A percentile compares a stretch with the other conserved stretches of the same genome.
These are phyloP conservation scores for Dimocarpus longan DNA, from an alignment of 345 rosid genomes.

Conservation along the genomic window DNA sequence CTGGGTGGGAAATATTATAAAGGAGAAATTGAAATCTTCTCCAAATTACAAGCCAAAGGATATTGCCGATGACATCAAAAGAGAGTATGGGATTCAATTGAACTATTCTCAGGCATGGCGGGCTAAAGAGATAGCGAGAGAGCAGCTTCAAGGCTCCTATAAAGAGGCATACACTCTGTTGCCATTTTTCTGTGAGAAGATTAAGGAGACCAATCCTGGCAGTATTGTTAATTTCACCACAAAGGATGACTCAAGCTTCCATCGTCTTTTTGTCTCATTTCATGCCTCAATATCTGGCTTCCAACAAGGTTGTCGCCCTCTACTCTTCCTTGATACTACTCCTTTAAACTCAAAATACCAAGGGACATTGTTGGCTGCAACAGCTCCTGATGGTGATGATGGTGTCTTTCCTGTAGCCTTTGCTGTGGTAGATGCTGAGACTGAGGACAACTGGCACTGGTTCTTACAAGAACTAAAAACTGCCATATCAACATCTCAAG, in stretches of 20 bases:
- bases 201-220: constrained; percentile 93
- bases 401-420: constrained; percentile 85
- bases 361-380: constrained; percentile 74
- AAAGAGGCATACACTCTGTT: constrained; percentile 83
- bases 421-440: constrained; percentile 79
- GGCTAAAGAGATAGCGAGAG: constrained; percentile 87
- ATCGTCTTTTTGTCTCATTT: constrained; percentile 81
- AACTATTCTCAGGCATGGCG: constrained; percentile 97
- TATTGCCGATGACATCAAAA: constrained; percentile 81
- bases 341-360: constrained; percentile 79
- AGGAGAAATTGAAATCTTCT: constrained; percentile 77
- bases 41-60: constrained; percentile 93
- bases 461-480: constrained; percentile 72
- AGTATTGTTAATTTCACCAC: constrained; percentile 73
- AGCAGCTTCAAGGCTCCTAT: constrained; percentile 93
- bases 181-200: constrained; percentile 83
- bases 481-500: constrained; percentile 51
- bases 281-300: constrained; percentile 84
- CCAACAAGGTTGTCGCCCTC: constrained; percentile 86
- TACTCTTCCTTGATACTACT: constrained; percentile 76
- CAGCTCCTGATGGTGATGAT: constrained; percentile 76
- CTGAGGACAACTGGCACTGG: constrained; percentile 91
- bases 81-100: constrained; percentile 88
- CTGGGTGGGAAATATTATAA: constrained; percentile 93
- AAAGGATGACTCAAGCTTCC: constrained; percentile 90